These are phyloP conservation scores for Xylaria venustula DNA, from an alignment of 495 filamentous ascomycete genomes.

Conservation along the genomic window DNA sequence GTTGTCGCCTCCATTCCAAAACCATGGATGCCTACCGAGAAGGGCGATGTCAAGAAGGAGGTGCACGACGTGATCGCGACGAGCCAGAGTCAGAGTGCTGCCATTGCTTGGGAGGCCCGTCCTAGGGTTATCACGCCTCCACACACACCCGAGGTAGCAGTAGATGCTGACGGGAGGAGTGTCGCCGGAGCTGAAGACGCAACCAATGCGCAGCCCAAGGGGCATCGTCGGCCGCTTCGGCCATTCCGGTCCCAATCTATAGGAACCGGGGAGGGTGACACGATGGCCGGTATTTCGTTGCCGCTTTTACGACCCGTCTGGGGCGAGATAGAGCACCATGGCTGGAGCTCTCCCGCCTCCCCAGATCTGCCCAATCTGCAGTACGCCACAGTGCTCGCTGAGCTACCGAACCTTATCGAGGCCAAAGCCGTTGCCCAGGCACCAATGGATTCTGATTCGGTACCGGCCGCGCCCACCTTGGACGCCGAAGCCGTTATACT, in stretches of 20 bases:
- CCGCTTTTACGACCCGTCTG: conserved; percentile 52
- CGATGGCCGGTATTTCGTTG: conserved; percentile 21
- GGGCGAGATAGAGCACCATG: conserved; percentile 79
- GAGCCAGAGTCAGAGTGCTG: conserved; percentile 69
- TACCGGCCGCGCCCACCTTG: conserved; percentile 37
- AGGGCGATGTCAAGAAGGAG: conserved; percentile 68
- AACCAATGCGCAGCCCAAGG: background rate
- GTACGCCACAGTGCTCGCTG: conserved; percentile 76
- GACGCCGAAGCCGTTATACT: conserved; percentile 64
- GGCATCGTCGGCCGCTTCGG: conserved; percentile 20
- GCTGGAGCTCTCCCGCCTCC: conserved; percentile 80
- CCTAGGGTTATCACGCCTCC: conserved; percentile 55
- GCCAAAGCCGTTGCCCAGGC: conserved; percentile 85
- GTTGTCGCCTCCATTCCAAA: conserved; percentile 82
- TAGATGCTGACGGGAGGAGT: background rate
- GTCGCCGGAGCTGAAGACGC: background rate
- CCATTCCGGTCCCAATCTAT: conserved; percentile 24
- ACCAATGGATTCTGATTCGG: conserved; percentile 56
- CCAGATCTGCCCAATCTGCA: conserved; percentile 74
- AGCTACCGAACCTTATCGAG: conserved; percentile 90
- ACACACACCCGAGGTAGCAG: conserved; percentile 13
- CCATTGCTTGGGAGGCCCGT: conserved; percentile 73
- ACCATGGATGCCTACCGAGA: conserved; percentile 75
- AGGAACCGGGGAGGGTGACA: conserved; percentile 22
- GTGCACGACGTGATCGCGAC: conserved; percentile 73